phyloP scores from a whole-genome alignment of 2,329 filamentous ascomycete species.

The Trichoderma sp. region DNA sequence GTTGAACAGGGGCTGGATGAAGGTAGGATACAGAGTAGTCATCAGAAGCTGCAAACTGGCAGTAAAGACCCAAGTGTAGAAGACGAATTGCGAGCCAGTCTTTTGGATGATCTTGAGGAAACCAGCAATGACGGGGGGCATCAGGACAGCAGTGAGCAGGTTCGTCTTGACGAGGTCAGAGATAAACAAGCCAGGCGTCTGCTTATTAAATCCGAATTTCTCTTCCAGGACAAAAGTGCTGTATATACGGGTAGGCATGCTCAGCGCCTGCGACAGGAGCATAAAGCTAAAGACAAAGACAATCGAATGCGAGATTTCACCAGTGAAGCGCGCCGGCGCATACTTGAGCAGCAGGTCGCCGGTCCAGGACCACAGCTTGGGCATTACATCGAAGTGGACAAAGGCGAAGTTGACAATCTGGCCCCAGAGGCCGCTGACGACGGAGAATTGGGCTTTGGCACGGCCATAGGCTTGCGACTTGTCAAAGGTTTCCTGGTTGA shows the following conservation, averaged over 20 bases:
- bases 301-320: conserved; percentile 91
- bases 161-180: conserved; percentile 91
- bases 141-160: conserved; percentile 73
- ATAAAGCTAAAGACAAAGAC: conserved; percentile 88
- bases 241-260: conserved; percentile 81
- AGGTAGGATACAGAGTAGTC: conserved; percentile 93
- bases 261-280: conserved; percentile 74
- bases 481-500: conserved; percentile 86
- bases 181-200: conserved; percentile 83
- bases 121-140: conserved; percentile 83
- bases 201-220: conserved; percentile 98
- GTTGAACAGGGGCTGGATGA: conserved; percentile 95
- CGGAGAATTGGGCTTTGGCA: conserved; percentile 87
- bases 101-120: conserved; percentile 93
- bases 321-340: conserved; percentile 74
- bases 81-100: conserved; percentile 94
- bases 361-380: conserved; percentile 82
- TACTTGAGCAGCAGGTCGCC: conserved; percentile 71
- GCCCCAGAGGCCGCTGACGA: conserved; percentile 76
- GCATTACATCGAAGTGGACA: conserved; percentile 86
- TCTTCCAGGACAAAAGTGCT: conserved; percentile 95
- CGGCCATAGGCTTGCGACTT: conserved; percentile 95
- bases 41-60: conserved; percentile 87
- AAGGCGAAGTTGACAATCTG: conserved; percentile 86
- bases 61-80: conserved; percentile 94